These are phyloP conservation scores for Phytophthora litchii DNA, from an alignment of 352 stramenopile species.

Conservation along the genomic window DNA sequence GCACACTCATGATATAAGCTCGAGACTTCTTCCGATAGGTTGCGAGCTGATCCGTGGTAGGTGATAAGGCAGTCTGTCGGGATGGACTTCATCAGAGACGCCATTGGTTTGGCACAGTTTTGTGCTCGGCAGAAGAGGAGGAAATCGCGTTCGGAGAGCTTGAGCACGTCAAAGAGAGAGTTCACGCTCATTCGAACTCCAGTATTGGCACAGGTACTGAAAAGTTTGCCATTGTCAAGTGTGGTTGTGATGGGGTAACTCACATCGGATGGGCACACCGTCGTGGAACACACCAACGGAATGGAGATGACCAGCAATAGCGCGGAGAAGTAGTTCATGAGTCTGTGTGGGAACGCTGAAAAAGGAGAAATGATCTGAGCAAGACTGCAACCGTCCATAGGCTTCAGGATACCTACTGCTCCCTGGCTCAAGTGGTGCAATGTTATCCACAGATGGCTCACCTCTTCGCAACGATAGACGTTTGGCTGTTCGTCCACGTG, in stretches of 20 bases:
- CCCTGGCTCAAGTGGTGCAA: too few species aligned
- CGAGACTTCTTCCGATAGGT: not conserved
- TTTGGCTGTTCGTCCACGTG: too few species aligned
- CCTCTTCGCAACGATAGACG: too few species aligned
- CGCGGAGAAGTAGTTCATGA: not conserved
- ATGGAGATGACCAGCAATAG: constrained; percentile 5
- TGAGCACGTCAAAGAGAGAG: constrained; percentile 26
- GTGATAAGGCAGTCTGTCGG: too few species aligned
- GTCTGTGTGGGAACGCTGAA: not conserved
- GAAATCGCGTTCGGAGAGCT: constrained; percentile 29
- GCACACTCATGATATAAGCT: too few species aligned
- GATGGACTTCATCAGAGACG: constrained; percentile 22
- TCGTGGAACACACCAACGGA: constrained; percentile 4
- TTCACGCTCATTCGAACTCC: too few species aligned
- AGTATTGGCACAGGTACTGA: constrained; percentile 21
- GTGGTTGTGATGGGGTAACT: constrained; percentile 16
- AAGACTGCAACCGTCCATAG: too few species aligned
- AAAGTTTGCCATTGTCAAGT: constrained; percentile 25
- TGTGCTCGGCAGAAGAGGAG: constrained; percentile 28
- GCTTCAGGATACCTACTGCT: too few species aligned
- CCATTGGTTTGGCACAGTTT: constrained; percentile 25
- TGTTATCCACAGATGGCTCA: too few species aligned
- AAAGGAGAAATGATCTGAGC: constrained; percentile 22
- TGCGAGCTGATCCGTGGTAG: constrained; percentile 1
- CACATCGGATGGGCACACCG: constrained; percentile 5